Percentiles rank a stretch among this genome's conserved stretches.
phyloP scores from a whole-genome alignment of 2,329 filamentous ascomycete species.

The Ophiognomonia clavigignenti-juglandacearum region DNA sequence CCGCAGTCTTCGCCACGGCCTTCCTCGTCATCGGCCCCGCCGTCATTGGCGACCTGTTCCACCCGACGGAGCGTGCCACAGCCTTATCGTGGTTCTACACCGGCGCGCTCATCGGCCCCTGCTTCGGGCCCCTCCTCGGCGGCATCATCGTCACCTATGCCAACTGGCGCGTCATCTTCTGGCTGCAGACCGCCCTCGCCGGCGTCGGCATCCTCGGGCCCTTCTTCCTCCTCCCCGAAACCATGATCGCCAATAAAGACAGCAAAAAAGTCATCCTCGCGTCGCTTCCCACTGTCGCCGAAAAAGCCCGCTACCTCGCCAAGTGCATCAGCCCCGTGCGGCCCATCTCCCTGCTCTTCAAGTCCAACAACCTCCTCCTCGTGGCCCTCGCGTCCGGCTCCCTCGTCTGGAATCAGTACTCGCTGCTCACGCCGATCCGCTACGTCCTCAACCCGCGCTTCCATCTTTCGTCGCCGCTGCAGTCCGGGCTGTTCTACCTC shows the following conservation, averaged over 20 bases:
- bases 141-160: slow-evolving; percentile 73
- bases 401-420: slow-evolving; percentile 69
- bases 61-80: slow-evolving; percentile 64
- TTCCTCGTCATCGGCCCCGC: slow-evolving; percentile 63
- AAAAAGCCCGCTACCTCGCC: slow-evolving; percentile 4
- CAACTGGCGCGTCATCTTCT: slow-evolving; percentile 72
- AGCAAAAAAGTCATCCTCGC: slow-evolving; percentile 23
- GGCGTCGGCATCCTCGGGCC: slow-evolving; percentile 55
- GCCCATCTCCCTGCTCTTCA: not conserved
- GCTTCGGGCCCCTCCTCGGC: slow-evolving; percentile 65
- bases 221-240: slow-evolving; percentile 67
- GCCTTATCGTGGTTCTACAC: slow-evolving; percentile 70
- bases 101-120: slow-evolving; percentile 67
- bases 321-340: slow-evolving; percentile 2
- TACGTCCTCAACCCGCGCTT: slow-evolving; percentile 69
- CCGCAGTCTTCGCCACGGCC: slow-evolving; percentile 69
- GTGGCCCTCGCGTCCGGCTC: slow-evolving; percentile 52
- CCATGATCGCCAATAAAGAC: slow-evolving; percentile 39
- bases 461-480: slow-evolving; percentile 56
- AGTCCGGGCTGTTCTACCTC: slow-evolving; percentile 65
- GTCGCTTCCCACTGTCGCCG: not conserved
- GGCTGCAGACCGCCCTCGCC: slow-evolving; percentile 67
- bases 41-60: slow-evolving; percentile 50
- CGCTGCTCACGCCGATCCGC: slow-evolving; percentile 61
- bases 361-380: slow-evolving; percentile 38